These are phyloP conservation scores for Talaromyces sp. DNA, from an alignment of 2,329 filamentous ascomycete species.

Conservation along the genomic window DNA sequence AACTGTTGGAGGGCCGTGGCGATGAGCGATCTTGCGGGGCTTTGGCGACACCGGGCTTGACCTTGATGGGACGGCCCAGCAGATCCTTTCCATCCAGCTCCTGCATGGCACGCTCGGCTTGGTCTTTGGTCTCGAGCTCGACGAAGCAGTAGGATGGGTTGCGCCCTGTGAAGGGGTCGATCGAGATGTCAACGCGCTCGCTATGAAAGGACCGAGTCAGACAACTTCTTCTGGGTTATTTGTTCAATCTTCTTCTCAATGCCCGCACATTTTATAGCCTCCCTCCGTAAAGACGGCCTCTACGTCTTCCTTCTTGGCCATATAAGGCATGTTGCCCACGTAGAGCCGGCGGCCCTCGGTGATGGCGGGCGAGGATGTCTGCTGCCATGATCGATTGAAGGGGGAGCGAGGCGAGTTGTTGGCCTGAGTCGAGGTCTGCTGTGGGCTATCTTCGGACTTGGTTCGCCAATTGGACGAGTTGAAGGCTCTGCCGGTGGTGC, in stretches of 20 bases:
- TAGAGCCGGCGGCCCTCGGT: conserved; percentile 44
- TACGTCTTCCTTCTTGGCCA: conserved; percentile 47
- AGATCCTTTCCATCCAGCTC: conserved; percentile 51
- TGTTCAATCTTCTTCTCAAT: not conserved
- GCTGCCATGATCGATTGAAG: conserved; percentile 16
- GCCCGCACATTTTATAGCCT: conserved; percentile 26
- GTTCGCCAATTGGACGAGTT: conserved; percentile 37
- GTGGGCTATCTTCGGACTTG: conserved; percentile 32
- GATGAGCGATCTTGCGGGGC: conserved; percentile 24
- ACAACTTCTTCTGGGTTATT: not conserved
- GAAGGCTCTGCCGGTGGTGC: conserved; percentile 32
- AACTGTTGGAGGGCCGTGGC: conserved; percentile 16
- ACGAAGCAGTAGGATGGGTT: conserved; percentile 74
- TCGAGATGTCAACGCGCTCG: conserved; percentile 60
- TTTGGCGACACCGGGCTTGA: conserved; percentile 60
- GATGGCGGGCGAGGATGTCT: conserved; percentile 27
- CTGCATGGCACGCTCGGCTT: conserved; percentile 54
- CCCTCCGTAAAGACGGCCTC: conserved; percentile 41
- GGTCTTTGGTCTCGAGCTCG: conserved; percentile 54
- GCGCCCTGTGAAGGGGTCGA: conserved; percentile 61
- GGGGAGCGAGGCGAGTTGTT: conserved; percentile 24
- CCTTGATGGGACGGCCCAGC: conserved; percentile 55
- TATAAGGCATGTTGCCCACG: conserved; percentile 51
- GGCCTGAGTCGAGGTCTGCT: conserved; percentile 18
- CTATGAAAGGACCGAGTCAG: conserved; percentile 24